Evolutionary conservation across 2,329 filamentous ascomycete species (phyloP), one percentile per base, ranked within the genome.

Genomic region (Ascochyta pisi): DNA sequence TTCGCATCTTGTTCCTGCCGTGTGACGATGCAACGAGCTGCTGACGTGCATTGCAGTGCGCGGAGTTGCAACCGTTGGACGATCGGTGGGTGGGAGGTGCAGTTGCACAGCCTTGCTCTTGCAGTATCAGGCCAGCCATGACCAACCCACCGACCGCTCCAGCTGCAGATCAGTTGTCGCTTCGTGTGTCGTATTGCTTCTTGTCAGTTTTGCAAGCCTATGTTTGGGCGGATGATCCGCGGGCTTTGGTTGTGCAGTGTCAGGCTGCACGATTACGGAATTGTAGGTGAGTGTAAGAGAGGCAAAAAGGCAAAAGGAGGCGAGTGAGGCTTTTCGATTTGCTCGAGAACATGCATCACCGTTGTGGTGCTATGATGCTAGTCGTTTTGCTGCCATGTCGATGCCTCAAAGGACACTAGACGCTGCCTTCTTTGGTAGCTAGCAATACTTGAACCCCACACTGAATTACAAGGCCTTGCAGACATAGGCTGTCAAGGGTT

Each of bases 1-100:
- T 57, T 61, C 44, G 57, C 61, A 57, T 61, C n/a, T 4, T 49
- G 50, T 50, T 39, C 46, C 57, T 58, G 55, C 23, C 35, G 61
- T 58, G 51, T 33, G 10, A 61, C 44, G 31, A 50, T 51, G 51
- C 44, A 33, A 27, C 27, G 19, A 4, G 9, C 37, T 46, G 53
- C 53, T 56, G 38, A 47, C 47, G 41, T 51, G 48, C 53, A 56
- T 19, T 8, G 10, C 29, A 31, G 1, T 6, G 15, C 5, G 3
- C 47, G 43, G 47, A 51, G 37, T 47, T 16, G 26, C 37, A 9
- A 9, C 47, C 42, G 37, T 44, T 9, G 26, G 29, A 22, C 5
- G 22, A 5, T 19, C 10, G 12, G 43, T 38, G 39, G 15, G 29
- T 6, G 12, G 13, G 10, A 34, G 19, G 23, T 15, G 8, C 43